Percentiles rank a stretch among this genome's conserved stretches.
Evolutionary conservation across 257 asterid genomes (phyloP).

Genomic region (Perilla frutescens): DNA sequence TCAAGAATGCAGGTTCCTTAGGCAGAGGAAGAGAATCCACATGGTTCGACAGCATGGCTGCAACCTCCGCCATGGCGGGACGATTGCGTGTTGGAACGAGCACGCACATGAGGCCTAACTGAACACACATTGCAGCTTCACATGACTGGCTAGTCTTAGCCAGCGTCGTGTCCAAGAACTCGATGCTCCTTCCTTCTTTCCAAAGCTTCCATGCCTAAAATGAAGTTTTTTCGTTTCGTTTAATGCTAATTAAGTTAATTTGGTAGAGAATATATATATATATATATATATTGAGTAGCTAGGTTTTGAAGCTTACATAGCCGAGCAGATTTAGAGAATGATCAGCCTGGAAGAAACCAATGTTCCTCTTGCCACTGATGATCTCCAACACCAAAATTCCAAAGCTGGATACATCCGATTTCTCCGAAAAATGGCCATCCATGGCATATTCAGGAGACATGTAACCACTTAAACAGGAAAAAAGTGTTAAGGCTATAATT

Average conservation of each 20-base stretch:
- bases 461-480: conserved; percentile 18
- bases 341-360: conserved; percentile 22
- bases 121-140: conserved; percentile 24
- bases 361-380: conserved; percentile 31
- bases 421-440: conserved; percentile 31
- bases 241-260: too few relatives aligned
- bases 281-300: neutral
- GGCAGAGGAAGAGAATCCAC: conserved; percentile 25
- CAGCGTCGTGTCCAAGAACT: conserved; percentile 23
- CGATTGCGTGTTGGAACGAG: conserved; percentile 24
- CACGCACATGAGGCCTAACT: conserved; percentile 16
- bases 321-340: conserved; percentile 27
- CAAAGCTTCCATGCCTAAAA: conserved; percentile 32
- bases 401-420: conserved; percentile 35
- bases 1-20: conserved; percentile 29
- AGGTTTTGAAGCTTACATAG: conserved; percentile 8
- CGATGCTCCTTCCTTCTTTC: conserved; percentile 28
- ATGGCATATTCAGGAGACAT: conserved; percentile 32
- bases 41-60: conserved; percentile 6
- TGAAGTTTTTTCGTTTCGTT: neutral
- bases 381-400: conserved; percentile 32
- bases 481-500: neutral
- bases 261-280: too few relatives aligned
- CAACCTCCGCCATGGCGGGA: conserved; percentile 28
- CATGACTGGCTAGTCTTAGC: neutral